phyloP scores from a whole-genome alignment of 2,329 filamentous ascomycete genomes.

The Blumeria graminis region DNA sequence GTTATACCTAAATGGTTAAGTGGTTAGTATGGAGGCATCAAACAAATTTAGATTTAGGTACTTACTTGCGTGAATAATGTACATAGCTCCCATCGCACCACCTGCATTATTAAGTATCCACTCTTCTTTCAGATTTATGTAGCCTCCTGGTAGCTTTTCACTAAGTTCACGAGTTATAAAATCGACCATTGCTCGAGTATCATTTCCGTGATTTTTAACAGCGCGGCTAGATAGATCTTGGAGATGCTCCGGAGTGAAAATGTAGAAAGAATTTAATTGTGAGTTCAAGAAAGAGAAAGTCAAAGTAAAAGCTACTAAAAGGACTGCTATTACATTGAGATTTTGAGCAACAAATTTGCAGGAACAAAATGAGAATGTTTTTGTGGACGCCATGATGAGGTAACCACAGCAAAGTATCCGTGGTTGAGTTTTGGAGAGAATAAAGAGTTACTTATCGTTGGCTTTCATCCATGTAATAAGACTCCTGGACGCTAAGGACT shows the following conservation, averaged over 20 bases:
- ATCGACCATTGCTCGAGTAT: slow-evolving; percentile 43
- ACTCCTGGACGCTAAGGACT: too few relatives aligned
- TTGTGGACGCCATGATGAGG: too few relatives aligned
- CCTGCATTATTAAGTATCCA: slow-evolving; percentile 88
- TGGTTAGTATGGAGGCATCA: slow-evolving; percentile 4
- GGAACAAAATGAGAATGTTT: too few relatives aligned
- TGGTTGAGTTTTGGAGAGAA: too few relatives aligned
- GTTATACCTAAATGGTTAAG: slow-evolving; percentile 33
- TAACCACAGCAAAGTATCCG: too few relatives aligned
- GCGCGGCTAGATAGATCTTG: slow-evolving; percentile 42
- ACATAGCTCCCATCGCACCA: slow-evolving; percentile 81
- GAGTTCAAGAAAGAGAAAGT: slow-evolving; percentile 31
- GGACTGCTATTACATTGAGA: slow-evolving; percentile 16
- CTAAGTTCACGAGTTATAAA: slow-evolving; percentile 47
- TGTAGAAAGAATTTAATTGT: slow-evolving; percentile 35
- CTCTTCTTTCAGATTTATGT: slow-evolving; percentile 50
- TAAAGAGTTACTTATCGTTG: too few relatives aligned
- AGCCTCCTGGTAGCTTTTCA: slow-evolving; percentile 20
- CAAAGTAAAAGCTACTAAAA: slow-evolving; percentile 29
- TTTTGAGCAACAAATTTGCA: too few relatives aligned
- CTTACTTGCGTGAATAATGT: slow-evolving; percentile 65
- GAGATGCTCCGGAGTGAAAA: slow-evolving; percentile 46
- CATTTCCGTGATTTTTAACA: slow-evolving; percentile 45
- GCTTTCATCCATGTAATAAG: too few relatives aligned
- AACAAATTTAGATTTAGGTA: slow-evolving; percentile 5